phyloP scores from a whole-genome alignment of 495 filamentous ascomycete species.

The Bombardia bombarda region DNA sequence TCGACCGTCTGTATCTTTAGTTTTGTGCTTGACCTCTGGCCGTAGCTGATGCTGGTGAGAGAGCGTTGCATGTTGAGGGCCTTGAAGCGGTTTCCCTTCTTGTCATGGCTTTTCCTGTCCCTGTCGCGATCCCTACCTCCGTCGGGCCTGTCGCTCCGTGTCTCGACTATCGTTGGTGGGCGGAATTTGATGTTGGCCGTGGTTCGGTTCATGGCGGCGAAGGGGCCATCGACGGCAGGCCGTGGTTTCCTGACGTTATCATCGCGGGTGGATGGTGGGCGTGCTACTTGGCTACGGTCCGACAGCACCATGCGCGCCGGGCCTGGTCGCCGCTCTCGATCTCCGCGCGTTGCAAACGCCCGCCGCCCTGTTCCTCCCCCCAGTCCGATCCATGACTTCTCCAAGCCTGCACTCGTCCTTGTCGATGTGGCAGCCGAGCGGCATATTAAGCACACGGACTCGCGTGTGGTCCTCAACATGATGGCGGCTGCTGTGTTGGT shows the following conservation, averaged over 20 bases:
- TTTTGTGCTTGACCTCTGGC: conserved; percentile 60
- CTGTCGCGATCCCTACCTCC: conserved; percentile 16
- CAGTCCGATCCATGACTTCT: conserved; percentile 24
- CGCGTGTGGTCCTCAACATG: conserved; percentile 25
- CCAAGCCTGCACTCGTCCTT: conserved; percentile 8
- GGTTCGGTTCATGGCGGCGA: conserved; percentile 71
- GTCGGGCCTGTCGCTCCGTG: conserved; percentile 1
- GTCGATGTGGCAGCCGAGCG: conserved; percentile 13
- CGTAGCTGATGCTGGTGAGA: conserved; percentile 65
- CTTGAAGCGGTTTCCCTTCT: conserved; percentile 47
- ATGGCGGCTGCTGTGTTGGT: conserved; percentile 3
- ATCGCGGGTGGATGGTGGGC: not conserved
- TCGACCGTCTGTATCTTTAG: conserved; percentile 57
- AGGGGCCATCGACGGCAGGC: conserved; percentile 51
- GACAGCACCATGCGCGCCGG: conserved; percentile 24
- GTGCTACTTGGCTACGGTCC: conserved; percentile 1
- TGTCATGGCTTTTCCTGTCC: conserved; percentile 20
- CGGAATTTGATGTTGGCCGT: conserved; percentile 44
- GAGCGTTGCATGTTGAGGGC: conserved; percentile 92
- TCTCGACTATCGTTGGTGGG: not conserved
- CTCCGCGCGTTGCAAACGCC: conserved; percentile 24
- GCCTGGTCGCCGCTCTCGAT: conserved; percentile 29
- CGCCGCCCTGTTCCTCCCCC: too few species aligned
- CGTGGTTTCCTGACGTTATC: conserved; percentile 23
- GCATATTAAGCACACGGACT: conserved; percentile 28